phyloP scores from a whole-genome alignment of 768 basidiomycete species.

The Cyclocybe cylindracea region DNA sequence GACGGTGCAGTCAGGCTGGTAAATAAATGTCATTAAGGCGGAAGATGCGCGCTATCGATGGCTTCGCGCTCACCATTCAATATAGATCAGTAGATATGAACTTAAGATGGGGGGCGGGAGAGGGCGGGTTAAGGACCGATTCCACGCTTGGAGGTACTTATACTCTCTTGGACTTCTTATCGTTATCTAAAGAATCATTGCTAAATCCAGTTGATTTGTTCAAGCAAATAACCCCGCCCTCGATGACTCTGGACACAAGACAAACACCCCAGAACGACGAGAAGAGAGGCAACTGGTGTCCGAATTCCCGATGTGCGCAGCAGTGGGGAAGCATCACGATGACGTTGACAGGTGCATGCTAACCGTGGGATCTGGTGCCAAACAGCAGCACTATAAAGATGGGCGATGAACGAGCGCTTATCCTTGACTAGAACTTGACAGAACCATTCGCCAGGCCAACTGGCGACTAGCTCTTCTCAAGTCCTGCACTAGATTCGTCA shows the following conservation, averaged over 20 bases:
- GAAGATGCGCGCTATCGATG: not conserved
- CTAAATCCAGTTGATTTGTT: too few relatives aligned
- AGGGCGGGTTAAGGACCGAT: too few relatives aligned
- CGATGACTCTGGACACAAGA: too few relatives aligned
- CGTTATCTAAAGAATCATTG: not conserved
- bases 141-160: not conserved
- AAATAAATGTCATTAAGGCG: not conserved
- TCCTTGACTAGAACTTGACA: slow-evolving; percentile 14
- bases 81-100: not conserved
- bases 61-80: slow-evolving; percentile 6
- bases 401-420: slow-evolving; percentile 10
- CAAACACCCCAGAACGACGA: too few relatives aligned
- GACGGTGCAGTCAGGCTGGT: slow-evolving; percentile 17
- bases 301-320: too few relatives aligned
- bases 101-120: too few relatives aligned
- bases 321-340: too few relatives aligned
- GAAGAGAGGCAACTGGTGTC: too few relatives aligned
- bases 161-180: not conserved
- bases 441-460: slow-evolving; percentile 16
- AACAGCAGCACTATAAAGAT: slow-evolving; percentile 9
- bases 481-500: slow-evolving; percentile 10
- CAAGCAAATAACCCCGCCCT: too few relatives aligned
- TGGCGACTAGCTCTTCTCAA: slow-evolving; percentile 12
- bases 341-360: not conserved
- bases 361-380: slow-evolving; percentile 1